A percentile compares a stretch with the other conserved stretches of the same genome.
Conservation (phyloP, 2,329 filamentous ascomycete genomes). For the Neurospora sp. region DNA sequence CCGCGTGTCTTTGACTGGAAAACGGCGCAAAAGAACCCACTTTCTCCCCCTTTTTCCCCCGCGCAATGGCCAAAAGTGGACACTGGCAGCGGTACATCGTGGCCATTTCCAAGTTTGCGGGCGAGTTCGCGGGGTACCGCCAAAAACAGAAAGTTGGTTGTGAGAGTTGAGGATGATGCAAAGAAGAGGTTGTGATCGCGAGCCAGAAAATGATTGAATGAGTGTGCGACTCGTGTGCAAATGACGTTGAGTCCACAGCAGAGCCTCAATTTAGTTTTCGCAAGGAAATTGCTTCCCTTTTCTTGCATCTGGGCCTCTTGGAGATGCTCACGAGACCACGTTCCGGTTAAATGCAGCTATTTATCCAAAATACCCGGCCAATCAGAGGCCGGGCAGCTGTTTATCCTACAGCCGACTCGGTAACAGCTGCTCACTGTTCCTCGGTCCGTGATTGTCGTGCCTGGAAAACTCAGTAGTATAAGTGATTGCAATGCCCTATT, state of each 20-base stretch:
- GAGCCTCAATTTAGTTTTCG: neutral
- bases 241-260: neutral
- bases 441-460: neutral
- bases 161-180: neutral
- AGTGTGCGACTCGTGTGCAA: neutral
- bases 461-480: neutral
- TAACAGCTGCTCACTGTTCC: neutral
- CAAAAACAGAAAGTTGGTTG: neutral
- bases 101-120: neutral
- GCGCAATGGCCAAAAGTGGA: neutral
- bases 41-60: neutral
- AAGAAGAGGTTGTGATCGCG: neutral
- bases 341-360: neutral
- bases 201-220: neutral
- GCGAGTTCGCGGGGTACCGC: neutral
- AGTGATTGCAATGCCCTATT: neutral
- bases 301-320: neutral
- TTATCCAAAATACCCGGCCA: neutral
- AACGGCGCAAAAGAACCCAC: neutral
- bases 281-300: neutral
- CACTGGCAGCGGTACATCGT: neutral
- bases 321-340: neutral
- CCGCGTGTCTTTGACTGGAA: neutral
- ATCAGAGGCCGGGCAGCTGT: neutral
- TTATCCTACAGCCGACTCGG: neutral